Evolutionary conservation across 2,329 filamentous ascomycete genomes (phyloP).

Genomic region (Paecilomyces sp.): DNA sequence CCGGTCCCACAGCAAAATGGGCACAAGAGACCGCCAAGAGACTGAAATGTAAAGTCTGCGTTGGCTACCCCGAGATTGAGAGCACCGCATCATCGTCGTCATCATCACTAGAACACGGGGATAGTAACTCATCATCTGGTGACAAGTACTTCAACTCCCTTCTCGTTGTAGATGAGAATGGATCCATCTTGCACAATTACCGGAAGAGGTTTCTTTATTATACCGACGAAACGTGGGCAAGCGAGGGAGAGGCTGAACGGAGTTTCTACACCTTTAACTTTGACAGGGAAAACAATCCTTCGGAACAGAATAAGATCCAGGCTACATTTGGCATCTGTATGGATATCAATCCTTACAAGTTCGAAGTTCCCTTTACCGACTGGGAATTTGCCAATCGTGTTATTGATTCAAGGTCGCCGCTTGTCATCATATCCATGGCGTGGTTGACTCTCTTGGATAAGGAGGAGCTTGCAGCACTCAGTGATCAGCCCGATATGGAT

Average conservation of each 20-base stretch:
- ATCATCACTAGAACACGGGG: not conserved
- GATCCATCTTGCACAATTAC: slow-evolving; percentile 52
- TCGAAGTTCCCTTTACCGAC: slow-evolving; percentile 49
- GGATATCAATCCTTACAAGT: slow-evolving; percentile 57
- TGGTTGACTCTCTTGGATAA: slow-evolving; percentile 50
- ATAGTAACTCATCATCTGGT: slow-evolving; percentile 1
- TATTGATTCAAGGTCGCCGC: slow-evolving; percentile 38
- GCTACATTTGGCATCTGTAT: slow-evolving; percentile 45
- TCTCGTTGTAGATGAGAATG: slow-evolving; percentile 49
- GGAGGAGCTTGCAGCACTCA: slow-evolving; percentile 40
- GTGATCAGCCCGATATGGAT: slow-evolving; percentile 47
- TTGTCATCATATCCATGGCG: slow-evolving; percentile 57
- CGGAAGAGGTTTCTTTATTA: slow-evolving; percentile 61
- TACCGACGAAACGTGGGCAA: slow-evolving; percentile 59
- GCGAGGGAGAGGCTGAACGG: slow-evolving; percentile 39
- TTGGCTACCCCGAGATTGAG: slow-evolving; percentile 54
- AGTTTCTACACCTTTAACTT: slow-evolving; percentile 21
- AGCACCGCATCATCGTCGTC: not conserved
- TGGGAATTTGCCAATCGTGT: slow-evolving; percentile 57
- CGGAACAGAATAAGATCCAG: slow-evolving; percentile 19
- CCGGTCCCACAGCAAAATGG: slow-evolving; percentile 52
- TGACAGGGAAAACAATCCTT: not conserved
- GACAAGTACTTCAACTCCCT: slow-evolving; percentile 51
- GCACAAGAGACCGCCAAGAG: slow-evolving; percentile 48
- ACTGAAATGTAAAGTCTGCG: slow-evolving; percentile 53